phyloP scores from a whole-genome alignment of 2,329 filamentous ascomycete genomes.

The Aphanocladium album region DNA sequence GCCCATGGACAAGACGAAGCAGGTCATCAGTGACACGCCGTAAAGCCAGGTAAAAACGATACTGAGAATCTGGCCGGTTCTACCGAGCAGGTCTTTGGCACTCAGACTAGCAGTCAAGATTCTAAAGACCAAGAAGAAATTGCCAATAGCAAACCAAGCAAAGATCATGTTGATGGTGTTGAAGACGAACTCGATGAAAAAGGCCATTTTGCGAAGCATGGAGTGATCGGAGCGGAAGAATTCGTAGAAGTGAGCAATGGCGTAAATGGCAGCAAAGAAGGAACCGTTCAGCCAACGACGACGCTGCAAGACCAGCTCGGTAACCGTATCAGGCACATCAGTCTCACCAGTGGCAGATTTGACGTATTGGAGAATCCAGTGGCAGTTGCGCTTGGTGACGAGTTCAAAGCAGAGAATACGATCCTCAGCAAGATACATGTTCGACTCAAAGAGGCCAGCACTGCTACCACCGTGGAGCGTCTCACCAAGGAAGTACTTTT shows the following conservation, averaged over 20 bases:
- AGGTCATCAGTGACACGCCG: constrained; percentile 83
- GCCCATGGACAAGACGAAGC: constrained; percentile 89
- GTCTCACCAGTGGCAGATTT: constrained; percentile 97
- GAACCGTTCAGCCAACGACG: constrained; percentile 96
- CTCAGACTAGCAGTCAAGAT: constrained; percentile 88
- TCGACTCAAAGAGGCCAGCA: constrained; percentile 94
- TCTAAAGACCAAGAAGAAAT: constrained; percentile 98
- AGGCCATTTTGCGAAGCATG: constrained; percentile 78
- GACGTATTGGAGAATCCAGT: constrained; percentile 97
- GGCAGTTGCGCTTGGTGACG: constrained; percentile 93
- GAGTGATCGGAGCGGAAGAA: constrained; percentile 93
- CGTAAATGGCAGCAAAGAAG: constrained; percentile 96
- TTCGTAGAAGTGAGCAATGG: constrained; percentile 90
- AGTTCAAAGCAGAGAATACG: constrained; percentile 98
- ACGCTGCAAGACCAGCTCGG: constrained; percentile 91
- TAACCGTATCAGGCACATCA: constrained; percentile 89
- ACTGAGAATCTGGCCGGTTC: constrained; percentile 71
- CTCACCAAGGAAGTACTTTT: constrained; percentile 96
- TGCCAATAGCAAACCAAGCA: constrained; percentile 96
- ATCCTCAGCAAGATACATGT: constrained; percentile 99
- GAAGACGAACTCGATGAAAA: constrained; percentile 90
- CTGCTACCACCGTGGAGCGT: constrained; percentile 89
- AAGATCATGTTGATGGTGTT: constrained; percentile 97
- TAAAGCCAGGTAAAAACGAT: constrained; percentile 97
- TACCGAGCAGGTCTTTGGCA: constrained; percentile 62